phyloP scores from a whole-genome alignment of 768 basidiomycete species.

The Rhodotorula babjevae region DNA sequence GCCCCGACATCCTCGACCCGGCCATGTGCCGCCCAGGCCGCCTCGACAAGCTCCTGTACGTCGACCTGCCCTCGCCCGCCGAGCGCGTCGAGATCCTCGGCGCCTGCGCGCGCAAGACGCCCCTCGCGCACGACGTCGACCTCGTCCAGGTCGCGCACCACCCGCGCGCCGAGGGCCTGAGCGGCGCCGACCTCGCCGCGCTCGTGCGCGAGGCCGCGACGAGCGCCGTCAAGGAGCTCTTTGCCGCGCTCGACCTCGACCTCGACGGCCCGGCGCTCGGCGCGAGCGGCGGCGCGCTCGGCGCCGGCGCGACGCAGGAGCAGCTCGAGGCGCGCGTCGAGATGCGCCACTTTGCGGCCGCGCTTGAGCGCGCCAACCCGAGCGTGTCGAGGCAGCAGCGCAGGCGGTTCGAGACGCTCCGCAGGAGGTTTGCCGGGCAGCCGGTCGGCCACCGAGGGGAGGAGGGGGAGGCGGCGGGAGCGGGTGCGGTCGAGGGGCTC shows the following conservation, averaged over 20 bases:
- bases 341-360: conserved; percentile 64
- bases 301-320: conserved; percentile 53
- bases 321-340: conserved; percentile 46
- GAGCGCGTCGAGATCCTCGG: conserved; percentile 78
- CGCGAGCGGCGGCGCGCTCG: too few species aligned
- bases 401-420: conserved; percentile 71
- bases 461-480: background rate
- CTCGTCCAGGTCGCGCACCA: conserved; percentile 62
- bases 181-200: conserved; percentile 89
- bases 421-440: conserved; percentile 76
- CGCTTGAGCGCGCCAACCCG: conserved; percentile 74
- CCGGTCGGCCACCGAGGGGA: conserved; percentile 45
- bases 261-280: conserved; percentile 39
- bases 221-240: conserved; percentile 37
- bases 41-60: conserved; percentile 92
- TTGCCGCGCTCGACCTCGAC: conserved; percentile 51
- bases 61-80: conserved; percentile 85
- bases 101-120: conserved; percentile 73
- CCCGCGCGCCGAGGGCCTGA: conserved; percentile 72
- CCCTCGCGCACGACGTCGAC: conserved; percentile 57
- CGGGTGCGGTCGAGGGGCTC: background rate
- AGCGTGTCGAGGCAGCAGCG: conserved; percentile 79
- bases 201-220: conserved; percentile 83
- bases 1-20: conserved; percentile 91
- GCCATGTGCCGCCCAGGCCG: conserved; percentile 81